Evolutionary conservation across 1,139 yeast species (phyloP).

Genomic region (Pichia sp.): DNA sequence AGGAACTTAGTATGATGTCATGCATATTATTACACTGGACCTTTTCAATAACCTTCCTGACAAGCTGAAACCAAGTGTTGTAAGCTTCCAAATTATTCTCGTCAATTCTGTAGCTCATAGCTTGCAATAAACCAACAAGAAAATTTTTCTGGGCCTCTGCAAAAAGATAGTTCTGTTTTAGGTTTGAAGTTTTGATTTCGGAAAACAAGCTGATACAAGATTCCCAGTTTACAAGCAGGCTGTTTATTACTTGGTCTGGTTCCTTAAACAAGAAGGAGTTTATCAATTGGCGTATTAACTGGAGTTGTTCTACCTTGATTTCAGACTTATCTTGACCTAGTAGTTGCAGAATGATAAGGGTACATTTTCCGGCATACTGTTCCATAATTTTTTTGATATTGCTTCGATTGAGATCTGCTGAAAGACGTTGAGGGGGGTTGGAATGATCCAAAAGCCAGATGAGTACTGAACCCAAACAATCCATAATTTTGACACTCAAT

Average conservation of each 20-base stretch:
- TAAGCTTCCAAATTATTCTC: background rate
- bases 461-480: slow-evolving; percentile 3
- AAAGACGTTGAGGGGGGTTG: background rate
- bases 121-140: background rate
- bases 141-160: slow-evolving; percentile 7
- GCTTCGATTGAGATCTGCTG: slow-evolving; percentile 1
- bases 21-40: background rate
- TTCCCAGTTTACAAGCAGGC: slow-evolving; percentile 11
- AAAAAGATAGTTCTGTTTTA: slow-evolving; percentile 6
- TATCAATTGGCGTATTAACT: background rate
- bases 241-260: background rate
- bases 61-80: background rate
- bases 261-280: slow-evolving; percentile 7
- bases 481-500: slow-evolving; percentile 8
- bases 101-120: slow-evolving; percentile 6
- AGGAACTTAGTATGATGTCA: background rate
- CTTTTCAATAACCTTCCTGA: background rate
- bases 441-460: slow-evolving; percentile 13
- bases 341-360: background rate
- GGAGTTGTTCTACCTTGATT: background rate
- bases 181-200: background rate
- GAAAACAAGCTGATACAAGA: background rate
- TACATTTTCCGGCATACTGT: background rate
- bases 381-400: background rate
- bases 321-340: background rate